Evolutionary conservation across 2,329 filamentous ascomycete species (phyloP).

Genomic region (Helminthosporium solani): DNA sequence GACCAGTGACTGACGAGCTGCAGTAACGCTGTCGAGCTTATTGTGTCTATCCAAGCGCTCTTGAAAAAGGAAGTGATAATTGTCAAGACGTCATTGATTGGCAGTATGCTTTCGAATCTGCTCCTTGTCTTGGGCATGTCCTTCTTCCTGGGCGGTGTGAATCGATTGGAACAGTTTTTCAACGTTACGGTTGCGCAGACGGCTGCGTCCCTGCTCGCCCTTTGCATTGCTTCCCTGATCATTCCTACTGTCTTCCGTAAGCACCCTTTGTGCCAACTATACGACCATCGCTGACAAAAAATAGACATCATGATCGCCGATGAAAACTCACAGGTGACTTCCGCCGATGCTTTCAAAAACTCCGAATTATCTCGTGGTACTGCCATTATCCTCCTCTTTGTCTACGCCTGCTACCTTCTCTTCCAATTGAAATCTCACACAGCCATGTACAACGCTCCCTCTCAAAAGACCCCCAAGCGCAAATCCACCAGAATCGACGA

Average conservation of each 20-base stretch:
- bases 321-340: slow-evolving; percentile 5
- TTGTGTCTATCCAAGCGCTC: slow-evolving; percentile 83
- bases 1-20: slow-evolving; percentile 20
- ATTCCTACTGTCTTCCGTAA: slow-evolving; percentile 77
- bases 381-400: slow-evolving; percentile 75
- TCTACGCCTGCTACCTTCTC: slow-evolving; percentile 80
- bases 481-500: slow-evolving; percentile 49
- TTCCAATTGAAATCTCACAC: slow-evolving; percentile 90
- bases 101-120: slow-evolving; percentile 87
- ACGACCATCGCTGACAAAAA: slow-evolving; percentile 5
- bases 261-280: too few relatives aligned
- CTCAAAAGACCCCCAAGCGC: slow-evolving; percentile 70
- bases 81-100: slow-evolving; percentile 89
- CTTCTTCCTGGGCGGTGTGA: slow-evolving; percentile 84
- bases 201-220: slow-evolving; percentile 74
- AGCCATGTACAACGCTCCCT: slow-evolving; percentile 75
- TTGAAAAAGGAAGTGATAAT: slow-evolving; percentile 73
- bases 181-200: slow-evolving; percentile 92
- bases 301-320: slow-evolving; percentile 33
- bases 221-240: slow-evolving; percentile 79
- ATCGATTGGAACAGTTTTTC: slow-evolving; percentile 80
- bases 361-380: slow-evolving; percentile 64
- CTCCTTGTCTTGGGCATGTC: slow-evolving; percentile 88
- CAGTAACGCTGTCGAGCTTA: slow-evolving; percentile 82
- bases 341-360: slow-evolving; percentile 30